Conservation (phyloP, 129 eudicot species). For the Rutidosis leptorrhynchoides region DNA sequence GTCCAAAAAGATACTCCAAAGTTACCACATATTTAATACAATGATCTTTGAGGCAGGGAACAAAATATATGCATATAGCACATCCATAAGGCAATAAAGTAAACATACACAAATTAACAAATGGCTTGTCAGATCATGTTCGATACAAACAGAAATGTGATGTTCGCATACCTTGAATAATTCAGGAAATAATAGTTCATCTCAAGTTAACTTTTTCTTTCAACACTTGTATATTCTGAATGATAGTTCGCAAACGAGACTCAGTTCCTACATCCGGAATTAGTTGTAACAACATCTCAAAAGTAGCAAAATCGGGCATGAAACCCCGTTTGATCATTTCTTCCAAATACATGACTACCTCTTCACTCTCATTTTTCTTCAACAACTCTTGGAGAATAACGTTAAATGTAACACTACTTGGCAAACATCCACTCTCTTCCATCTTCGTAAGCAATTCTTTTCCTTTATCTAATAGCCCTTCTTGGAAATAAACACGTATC, state of each 20-base stretch:
- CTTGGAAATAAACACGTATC: slow-evolving; percentile 21
- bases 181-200: background rate
- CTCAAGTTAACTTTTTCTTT: background rate
- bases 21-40: too few species aligned
- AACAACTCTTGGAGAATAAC: slow-evolving; percentile 24
- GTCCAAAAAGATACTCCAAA: too few species aligned
- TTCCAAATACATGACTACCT: slow-evolving; percentile 15
- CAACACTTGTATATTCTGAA: slow-evolving; percentile 8
- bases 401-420: slow-evolving; percentile 17
- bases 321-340: slow-evolving; percentile 27
- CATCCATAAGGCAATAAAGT: too few species aligned
- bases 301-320: slow-evolving; percentile 23
- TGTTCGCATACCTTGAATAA: background rate
- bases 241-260: background rate
- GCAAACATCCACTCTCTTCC: slow-evolving; percentile 28
- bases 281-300: too few species aligned
- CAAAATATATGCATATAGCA: too few species aligned
- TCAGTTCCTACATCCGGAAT: slow-evolving; percentile 7
- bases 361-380: slow-evolving; percentile 18
- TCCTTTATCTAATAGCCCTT: slow-evolving; percentile 24
- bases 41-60: too few species aligned
- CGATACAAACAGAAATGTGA: too few species aligned
- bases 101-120: too few species aligned
- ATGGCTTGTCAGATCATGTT: too few species aligned
- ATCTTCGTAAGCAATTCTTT: slow-evolving; percentile 22